Evolutionary conservation across 805 yeast genomes (phyloP), one percentile per base, ranked within the genome.

Genomic region (Vanderwaltozyma verrucispora): DNA sequence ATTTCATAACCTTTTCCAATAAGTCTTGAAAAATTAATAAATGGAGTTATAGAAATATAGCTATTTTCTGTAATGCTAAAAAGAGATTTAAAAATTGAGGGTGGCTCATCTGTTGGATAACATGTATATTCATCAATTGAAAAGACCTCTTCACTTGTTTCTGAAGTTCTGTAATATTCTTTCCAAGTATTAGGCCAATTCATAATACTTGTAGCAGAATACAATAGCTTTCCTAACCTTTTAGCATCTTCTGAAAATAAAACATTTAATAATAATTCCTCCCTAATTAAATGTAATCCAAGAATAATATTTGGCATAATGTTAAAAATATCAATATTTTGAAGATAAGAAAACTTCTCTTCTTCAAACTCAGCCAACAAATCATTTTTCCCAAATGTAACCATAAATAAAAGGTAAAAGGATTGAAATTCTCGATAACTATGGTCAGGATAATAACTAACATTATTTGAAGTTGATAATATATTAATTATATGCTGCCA

Each of bases 171-270:
- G 52, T 87, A 85, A 46, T 75, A 77, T 1, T 57, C 48, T 17
- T 60, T 53, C 95, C 95, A 83, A 0, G 48, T 40, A 1, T 67
- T 74, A 10, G 78, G 72, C 94, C 95, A 83, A 5, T 82, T 77
- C 74, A 80, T 72, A 77, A 84, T 74, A 11, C 64, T 47, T 0
- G 80, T 69, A 12, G 83, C 52, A 45, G 79, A 80, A 0, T 77
- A 63, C n/a, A 87, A 55, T 17, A 87, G 54, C 1, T 60, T 19
- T 0, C 80, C 75, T 21, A 88, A 48, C 24, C 59, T 58, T 3
- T 61, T 47, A 11, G 68, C 59, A 8, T 62, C 54, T 0, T 48
- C 38, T 3, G 50, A 38, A 5, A 68, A 63, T 19, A 75, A 58
- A 2, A 73, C 59, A 47, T 81, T 76, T 23, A 89, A 62, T 36